phyloP scores from a whole-genome alignment of 257 asterid species.

The Solanum raphanifolium region DNA sequence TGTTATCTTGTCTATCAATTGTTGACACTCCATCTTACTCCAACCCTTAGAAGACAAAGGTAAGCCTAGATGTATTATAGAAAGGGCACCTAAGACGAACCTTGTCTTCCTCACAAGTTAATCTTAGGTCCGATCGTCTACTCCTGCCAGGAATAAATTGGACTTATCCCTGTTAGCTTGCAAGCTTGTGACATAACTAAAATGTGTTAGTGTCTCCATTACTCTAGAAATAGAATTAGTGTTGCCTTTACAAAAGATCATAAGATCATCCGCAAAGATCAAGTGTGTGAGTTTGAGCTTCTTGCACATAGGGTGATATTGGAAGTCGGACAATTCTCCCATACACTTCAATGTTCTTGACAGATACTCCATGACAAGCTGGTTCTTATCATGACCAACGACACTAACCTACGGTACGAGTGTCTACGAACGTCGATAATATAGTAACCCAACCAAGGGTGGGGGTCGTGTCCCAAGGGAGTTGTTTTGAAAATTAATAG shows the following conservation, averaged over 20 bases:
- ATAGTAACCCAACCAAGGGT: too few species aligned
- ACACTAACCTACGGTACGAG: too few species aligned
- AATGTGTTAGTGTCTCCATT: neutral
- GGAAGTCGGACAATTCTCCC: too few species aligned
- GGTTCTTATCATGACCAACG: too few species aligned
- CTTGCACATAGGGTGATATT: too few species aligned
- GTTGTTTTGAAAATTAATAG: too few species aligned
- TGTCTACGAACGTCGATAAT: too few species aligned
- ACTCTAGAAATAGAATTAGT: neutral
- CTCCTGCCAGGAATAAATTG: neutral
- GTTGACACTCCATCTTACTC: neutral
- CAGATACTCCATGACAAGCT: too few species aligned
- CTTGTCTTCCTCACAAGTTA: neutral
- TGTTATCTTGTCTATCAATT: neutral
- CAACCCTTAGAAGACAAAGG: neutral
- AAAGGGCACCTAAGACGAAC: neutral
- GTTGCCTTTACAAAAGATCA: neutral
- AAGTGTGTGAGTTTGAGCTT: too few species aligned
- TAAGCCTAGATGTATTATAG: neutral
- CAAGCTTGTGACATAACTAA: neutral
- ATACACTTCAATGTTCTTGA: too few species aligned
- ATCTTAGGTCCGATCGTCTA: neutral
- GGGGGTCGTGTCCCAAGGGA: too few species aligned
- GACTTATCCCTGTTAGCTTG: neutral
- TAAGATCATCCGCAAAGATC: too few species aligned